Percentiles rank a stretch among this genome's conserved stretches.
Conservation (phyloP, 1,284 basidiomycete species). For the Coniferiporia sulphurascens region DNA sequence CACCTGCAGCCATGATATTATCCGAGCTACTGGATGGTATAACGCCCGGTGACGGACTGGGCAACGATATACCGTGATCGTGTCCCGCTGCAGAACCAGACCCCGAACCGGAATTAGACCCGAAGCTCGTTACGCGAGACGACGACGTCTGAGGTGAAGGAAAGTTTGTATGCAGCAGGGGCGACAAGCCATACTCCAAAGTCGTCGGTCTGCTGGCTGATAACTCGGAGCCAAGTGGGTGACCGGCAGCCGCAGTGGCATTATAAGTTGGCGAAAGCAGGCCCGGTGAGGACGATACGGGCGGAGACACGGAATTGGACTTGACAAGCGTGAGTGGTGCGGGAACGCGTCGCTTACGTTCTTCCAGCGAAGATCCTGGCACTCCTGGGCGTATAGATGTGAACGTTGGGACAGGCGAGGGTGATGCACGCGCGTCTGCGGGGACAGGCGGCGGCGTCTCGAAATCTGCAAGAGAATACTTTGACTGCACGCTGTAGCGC, state of each 20-base stretch:
- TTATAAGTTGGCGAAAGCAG: conserved; percentile 3
- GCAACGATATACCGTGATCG: background rate
- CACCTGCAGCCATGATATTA: conserved; percentile 1
- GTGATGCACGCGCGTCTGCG: background rate
- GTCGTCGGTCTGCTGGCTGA: background rate
- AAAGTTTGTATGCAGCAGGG: conserved; percentile 22
- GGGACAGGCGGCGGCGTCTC: conserved; percentile 10
- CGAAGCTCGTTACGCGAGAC: conserved; percentile 9
- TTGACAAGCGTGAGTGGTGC: conserved; percentile 16
- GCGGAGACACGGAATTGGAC: background rate
- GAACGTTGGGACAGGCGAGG: background rate
- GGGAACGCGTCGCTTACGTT: conserved; percentile 10
- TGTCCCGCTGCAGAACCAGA: background rate
- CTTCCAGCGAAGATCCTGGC: background rate
- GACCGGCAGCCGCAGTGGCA: background rate
- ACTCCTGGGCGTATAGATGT: background rate
- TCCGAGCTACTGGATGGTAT: background rate
- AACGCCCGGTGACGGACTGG: conserved; percentile 5
- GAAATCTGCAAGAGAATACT: background rate
- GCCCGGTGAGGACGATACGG: background rate
- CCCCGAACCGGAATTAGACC: background rate
- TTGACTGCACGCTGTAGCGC: conserved; percentile 10
- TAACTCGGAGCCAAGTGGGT: background rate
- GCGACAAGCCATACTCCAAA: conserved; percentile 14
- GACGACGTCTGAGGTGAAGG: conserved; percentile 10